These are phyloP conservation scores for Penicillium soppii DNA, from an alignment of 495 filamentous ascomycete genomes.

Conservation along the genomic window DNA sequence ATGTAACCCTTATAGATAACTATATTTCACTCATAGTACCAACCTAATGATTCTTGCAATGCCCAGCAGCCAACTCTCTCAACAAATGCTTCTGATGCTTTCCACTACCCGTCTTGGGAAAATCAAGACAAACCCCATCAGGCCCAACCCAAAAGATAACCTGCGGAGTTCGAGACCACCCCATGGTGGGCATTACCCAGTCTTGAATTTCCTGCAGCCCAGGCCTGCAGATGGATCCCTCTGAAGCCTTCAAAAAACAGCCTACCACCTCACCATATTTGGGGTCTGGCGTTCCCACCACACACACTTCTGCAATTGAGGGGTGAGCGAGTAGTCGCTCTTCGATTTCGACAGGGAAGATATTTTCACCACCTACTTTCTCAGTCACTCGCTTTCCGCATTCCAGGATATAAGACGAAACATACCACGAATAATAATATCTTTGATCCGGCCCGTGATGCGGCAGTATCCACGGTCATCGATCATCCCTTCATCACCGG, in stretches of 20 bases:
- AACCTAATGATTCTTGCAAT: too few relatives aligned
- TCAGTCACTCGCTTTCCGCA: neutral
- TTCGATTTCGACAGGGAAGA: conserved; percentile 17
- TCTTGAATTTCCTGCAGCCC: neutral
- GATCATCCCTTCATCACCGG: conserved; percentile 24
- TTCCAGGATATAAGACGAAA: neutral
- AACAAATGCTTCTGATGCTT: neutral
- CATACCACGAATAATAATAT: conserved; percentile 61
- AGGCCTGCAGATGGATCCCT: neutral
- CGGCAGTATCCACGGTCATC: conserved; percentile 20
- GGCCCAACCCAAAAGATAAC: neutral
- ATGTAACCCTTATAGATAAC: too few relatives aligned
- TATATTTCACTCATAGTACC: too few relatives aligned
- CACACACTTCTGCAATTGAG: conserved; percentile 2
- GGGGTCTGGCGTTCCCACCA: conserved; percentile 7
- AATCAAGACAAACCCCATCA: neutral
- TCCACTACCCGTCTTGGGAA: neutral
- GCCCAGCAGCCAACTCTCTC: neutral
- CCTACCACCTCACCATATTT: conserved; percentile 4
- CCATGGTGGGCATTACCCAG: neutral
- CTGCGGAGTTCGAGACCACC: neutral
- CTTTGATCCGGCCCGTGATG: conserved; percentile 60
- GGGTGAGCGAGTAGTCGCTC: conserved; percentile 9
- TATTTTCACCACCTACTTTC: conserved; percentile 15
- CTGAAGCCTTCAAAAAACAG: neutral